Evolutionary conservation across 78 protist species (phyloP).

Genomic region (Capsaspora owczarzaki): DNA sequence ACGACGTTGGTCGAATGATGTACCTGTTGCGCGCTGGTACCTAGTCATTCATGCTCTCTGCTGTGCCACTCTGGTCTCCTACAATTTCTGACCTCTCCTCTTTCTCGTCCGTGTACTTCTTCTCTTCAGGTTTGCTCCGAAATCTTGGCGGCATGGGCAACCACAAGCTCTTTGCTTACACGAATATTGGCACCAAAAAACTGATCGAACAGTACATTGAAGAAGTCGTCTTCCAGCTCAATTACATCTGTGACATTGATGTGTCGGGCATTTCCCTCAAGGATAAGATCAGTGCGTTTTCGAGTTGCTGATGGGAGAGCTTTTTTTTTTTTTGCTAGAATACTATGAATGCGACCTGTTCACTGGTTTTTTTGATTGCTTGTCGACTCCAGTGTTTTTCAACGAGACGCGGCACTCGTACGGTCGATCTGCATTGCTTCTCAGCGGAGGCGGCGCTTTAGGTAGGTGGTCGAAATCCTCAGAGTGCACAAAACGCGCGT

Average conservation of each 20-base stretch:
- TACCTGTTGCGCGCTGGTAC: background rate
- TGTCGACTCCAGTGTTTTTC: background rate
- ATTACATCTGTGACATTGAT: background rate
- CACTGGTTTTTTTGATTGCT: too few species aligned
- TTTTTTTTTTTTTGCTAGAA: too few species aligned
- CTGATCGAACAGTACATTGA: constrained; percentile 49
- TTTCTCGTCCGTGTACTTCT: too few species aligned
- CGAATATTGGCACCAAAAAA: constrained; percentile 39
- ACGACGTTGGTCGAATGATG: background rate
- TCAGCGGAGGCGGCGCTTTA: constrained; percentile 68
- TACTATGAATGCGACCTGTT: too few species aligned
- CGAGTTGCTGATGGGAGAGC: too few species aligned
- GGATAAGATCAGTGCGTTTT: background rate
- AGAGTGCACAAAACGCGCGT: too few species aligned
- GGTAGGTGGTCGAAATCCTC: too few species aligned
- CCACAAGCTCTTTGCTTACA: constrained; percentile 18
- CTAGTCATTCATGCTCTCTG: too few species aligned
- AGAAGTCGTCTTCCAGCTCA: constrained; percentile 34
- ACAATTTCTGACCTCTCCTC: too few species aligned
- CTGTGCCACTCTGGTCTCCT: too few species aligned
- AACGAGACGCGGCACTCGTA: constrained; percentile 30
- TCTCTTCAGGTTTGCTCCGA: constrained; percentile 22
- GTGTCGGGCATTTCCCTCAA: background rate
- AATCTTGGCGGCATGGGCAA: constrained; percentile 49
- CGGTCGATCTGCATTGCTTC: constrained; percentile 64